Percentiles rank a stretch among this genome's conserved stretches.
phyloP scores from a whole-genome alignment of 2,329 filamentous ascomycete species.

The Incumbomyces lentus region DNA sequence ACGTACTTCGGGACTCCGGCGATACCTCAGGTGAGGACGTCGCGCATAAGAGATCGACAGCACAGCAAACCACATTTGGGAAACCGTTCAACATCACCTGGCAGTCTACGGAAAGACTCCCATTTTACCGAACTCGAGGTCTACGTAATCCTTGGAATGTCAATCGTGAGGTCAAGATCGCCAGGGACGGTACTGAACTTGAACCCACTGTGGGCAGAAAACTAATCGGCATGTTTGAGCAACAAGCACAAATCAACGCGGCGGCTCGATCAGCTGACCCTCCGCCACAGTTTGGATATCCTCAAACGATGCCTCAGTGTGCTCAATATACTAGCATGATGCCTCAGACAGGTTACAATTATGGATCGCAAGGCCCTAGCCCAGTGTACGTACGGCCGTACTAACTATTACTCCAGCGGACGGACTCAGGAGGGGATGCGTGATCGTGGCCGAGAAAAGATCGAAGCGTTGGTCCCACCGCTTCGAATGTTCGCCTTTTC shows the following conservation, averaged over 20 bases:
- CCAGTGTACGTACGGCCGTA: not conserved
- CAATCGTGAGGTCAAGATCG: slow-evolving; percentile 91
- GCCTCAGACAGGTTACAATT: not conserved
- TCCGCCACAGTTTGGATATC: slow-evolving; percentile 3
- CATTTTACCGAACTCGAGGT: slow-evolving; percentile 80
- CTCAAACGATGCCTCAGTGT: not conserved
- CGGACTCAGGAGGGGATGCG: not conserved
- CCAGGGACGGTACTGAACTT: slow-evolving; percentile 84
- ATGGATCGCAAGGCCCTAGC: not conserved
- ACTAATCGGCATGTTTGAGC: slow-evolving; percentile 62
- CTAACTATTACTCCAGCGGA: not conserved
- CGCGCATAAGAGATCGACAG: slow-evolving; percentile 4
- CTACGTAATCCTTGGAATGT: slow-evolving; percentile 90
- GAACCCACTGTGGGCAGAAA: slow-evolving; percentile 71
- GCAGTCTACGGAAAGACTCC: slow-evolving; percentile 71
- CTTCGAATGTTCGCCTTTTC: not conserved
- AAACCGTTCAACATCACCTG: slow-evolving; percentile 88
- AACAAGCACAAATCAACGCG: slow-evolving; percentile 4
- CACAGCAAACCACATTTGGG: slow-evolving; percentile 61
- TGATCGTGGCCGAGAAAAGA: not conserved
- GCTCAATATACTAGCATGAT: slow-evolving; percentile 1
- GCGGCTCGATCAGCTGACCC: not conserved
- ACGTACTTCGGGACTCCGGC: slow-evolving; percentile 20
- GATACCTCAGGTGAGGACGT: slow-evolving; percentile 40
- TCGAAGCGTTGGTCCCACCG: not conserved